phyloP scores from a whole-genome alignment of 208 protist species.

The Angomonas desouzai region DNA sequence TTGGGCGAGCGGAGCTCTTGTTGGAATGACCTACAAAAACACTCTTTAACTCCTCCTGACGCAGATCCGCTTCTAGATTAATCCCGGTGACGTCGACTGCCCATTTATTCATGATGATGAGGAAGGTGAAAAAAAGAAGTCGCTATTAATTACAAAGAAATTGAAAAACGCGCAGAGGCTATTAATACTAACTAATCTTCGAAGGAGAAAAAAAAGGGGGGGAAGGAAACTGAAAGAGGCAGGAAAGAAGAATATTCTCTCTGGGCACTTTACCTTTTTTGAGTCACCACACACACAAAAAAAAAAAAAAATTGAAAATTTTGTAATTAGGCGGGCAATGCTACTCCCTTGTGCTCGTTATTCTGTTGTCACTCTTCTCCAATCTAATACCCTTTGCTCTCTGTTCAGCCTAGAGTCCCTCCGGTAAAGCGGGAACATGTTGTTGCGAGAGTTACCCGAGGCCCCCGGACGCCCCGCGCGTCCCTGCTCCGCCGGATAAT shows the following conservation, averaged over 20 bases:
- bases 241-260: background rate
- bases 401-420: slow-evolving; percentile 53
- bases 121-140: background rate
- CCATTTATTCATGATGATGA: slow-evolving; percentile 68
- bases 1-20: slow-evolving; percentile 13
- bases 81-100: slow-evolving; percentile 76
- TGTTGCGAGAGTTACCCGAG: slow-evolving; percentile 41
- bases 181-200: no score
- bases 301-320: background rate
- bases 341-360: slow-evolving; percentile 16
- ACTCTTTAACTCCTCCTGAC: slow-evolving; percentile 48
- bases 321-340: background rate
- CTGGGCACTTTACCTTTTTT: no score
- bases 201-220: slow-evolving; percentile 7
- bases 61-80: slow-evolving; percentile 64
- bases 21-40: slow-evolving; percentile 21
- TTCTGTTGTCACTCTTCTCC: slow-evolving; percentile 57
- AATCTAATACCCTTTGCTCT: slow-evolving; percentile 51
- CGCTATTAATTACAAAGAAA: slow-evolving; percentile 2
- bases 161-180: no score
- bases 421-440: slow-evolving; percentile 77
- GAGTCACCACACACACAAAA: background rate
- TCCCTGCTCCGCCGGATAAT: slow-evolving; percentile 76
- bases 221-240: slow-evolving; percentile 11
- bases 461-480: slow-evolving; percentile 70